Base-by-base conservation (phyloP, 1,284 basidiomycete species). In the Sphaerobolus stellatus region DNA sequence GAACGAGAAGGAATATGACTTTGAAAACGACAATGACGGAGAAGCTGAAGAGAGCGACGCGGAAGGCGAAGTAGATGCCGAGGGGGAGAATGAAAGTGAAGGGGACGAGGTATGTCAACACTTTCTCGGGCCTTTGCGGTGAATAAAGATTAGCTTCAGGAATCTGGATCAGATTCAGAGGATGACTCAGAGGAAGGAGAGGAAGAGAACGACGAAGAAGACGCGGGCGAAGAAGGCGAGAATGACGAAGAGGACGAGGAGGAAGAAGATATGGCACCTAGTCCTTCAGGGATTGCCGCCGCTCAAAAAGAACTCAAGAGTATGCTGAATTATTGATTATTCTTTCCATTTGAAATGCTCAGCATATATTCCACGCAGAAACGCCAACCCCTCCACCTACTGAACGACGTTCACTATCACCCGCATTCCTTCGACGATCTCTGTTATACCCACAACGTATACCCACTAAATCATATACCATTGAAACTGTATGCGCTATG, bases 401-500 rank as follows among this genome's bases (percentile, higher is more conserved):
- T 51, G 68, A 72, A 50, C 75, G 75, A 47, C 79, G 81, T 50
- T 81, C 83, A 2, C 75, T 81, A 25, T 86, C 87, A 8, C 86
- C 89, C 5, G 82, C 86, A 7, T 76, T 78, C 48, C 65, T 78
- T 25, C 84, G 76, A 24, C 69, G 68, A 30, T 58, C 65, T 25
- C 59, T 68, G 2, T 58, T 58, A 16, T 67, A 71, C 53, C 76
- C 79, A 4, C 47, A 24, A n/a, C 34, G 33, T 27, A 14, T 16
- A 18, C 9, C 25, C 9, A 30, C 41, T 33, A 66, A 82, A 27
- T 81, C 89, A 0, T 90, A 88, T 65, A 86, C 86, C 3, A 88
- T 98, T n/a, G 94, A 97, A 71, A 94, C 95, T 14, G 84, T 96
- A 57, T 92, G 90, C 59, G 94, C 94, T 14, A 85, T 96, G 48